Evolutionary conservation across 2,329 filamentous ascomycete genomes (phyloP), one percentile per base, ranked within the genome.

Genomic region (Neofusicoccum ribis): DNA sequence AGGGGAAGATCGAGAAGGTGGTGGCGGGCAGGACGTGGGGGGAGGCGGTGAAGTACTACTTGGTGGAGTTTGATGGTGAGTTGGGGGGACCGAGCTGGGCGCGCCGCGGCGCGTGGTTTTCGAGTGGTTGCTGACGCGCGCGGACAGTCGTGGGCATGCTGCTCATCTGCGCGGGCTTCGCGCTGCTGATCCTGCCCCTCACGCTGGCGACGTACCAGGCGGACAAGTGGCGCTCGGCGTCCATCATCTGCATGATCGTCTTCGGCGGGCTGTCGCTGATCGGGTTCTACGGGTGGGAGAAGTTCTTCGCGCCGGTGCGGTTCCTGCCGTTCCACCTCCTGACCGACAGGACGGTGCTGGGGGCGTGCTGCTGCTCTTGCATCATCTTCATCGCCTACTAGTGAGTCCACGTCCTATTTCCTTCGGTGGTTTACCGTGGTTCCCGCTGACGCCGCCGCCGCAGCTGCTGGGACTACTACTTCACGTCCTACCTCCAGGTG

Each of bases 141-240:
- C 63, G 14, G 20, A 9, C 56, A 82, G 79, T 86, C 1, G 64
- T 86, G 15, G 89, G 89, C n/a, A 80, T 89, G 36, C 64, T 90
- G 14, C 78, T 91, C 3, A 80, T 91, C 66, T 83, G 84, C 11
- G 80, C 78, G 1, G 89, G 88, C 1, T 84, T 89, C 69, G 81
- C 85, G 0, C 77, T 91, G 9, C 86, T 92, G 71, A 79, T 92
- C 23, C 83, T 93, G 9, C 88, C 90, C 0, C 87, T 93, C 73
- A 88, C 72, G 37, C 37, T 58, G 6, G 50, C 46, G 2, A 34
- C 51, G 20, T 64, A 56, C 52, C 46, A 64, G 20, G n/a, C 72
- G 66, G 27, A 73, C 1, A 69, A 70, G 27, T 81, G 79, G 78
- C 69, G 70, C 7, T 74, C 76, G 2, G 67, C 69, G 3, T 74